These are phyloP conservation scores for Hansenula anomala DNA, from an alignment of 1,139 yeast species.

Conservation along the genomic window DNA sequence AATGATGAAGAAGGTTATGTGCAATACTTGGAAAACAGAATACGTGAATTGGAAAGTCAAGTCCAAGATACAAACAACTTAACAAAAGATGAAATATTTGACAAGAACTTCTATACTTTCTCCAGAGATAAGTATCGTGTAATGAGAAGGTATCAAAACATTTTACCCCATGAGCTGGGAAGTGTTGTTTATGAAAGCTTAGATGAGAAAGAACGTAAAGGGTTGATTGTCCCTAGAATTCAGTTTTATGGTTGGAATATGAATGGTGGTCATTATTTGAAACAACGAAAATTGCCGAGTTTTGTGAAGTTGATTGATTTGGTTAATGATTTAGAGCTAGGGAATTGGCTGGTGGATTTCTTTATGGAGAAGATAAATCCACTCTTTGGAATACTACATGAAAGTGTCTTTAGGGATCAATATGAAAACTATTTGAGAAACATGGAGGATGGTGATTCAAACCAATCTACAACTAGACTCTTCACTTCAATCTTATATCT, in stretches of 20 bases:
- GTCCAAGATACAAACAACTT: too few relatives aligned
- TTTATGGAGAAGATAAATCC: conserved; percentile 52
- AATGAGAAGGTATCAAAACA: conserved; percentile 44
- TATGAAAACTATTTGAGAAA: conserved; percentile 31
- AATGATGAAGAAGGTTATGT: conserved; percentile 5
- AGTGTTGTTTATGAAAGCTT: conserved; percentile 33
- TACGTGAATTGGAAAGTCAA: conserved; percentile 8
- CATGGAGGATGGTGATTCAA: conserved; percentile 19
- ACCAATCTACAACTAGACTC: conserved; percentile 26
- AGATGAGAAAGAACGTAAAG: conserved; percentile 30
- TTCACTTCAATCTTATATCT: conserved; percentile 50
- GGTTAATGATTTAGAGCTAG: conserved; percentile 9
- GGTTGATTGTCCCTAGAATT: conserved; percentile 45
- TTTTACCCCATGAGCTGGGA: conserved; percentile 44
- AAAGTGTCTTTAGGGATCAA: conserved; percentile 50
- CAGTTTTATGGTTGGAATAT: conserved; percentile 68
- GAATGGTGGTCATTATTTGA: conserved; percentile 51
- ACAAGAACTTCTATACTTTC: conserved; percentile 17
- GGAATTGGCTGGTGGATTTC: conserved; percentile 31
- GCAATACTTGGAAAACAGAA: conserved; percentile 10
- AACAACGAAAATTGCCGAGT: conserved; percentile 26
- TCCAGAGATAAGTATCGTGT: conserved; percentile 43
- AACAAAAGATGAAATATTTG: conserved; percentile 7
- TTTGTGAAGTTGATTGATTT: conserved; percentile 10
- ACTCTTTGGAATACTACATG: conserved; percentile 49